Percentiles rank a stretch among this genome's conserved stretches.
These are phyloP conservation scores for Vachellia pachyceras DNA, from an alignment of 306 rosid genomes.

Conservation along the genomic window DNA sequence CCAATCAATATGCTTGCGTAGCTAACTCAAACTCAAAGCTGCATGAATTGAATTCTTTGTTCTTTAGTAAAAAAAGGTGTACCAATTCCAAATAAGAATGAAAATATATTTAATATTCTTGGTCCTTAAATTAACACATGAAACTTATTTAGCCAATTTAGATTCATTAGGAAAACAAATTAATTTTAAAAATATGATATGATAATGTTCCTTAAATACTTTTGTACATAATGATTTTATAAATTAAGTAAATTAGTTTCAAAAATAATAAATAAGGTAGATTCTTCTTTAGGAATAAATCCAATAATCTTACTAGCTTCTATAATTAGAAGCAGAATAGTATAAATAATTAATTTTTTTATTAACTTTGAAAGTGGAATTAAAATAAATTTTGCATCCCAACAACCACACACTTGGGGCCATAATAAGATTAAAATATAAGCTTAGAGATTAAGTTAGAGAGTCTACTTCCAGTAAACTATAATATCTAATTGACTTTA, in stretches of 20 bases:
- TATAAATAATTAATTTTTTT: too few species aligned
- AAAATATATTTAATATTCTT: neutral
- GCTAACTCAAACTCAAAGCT: neutral
- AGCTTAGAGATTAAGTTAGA: neutral
- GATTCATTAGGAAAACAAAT: too few species aligned
- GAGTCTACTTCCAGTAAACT: neutral
- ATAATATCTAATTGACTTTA: neutral
- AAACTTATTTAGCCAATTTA: too few species aligned
- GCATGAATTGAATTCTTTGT: neutral
- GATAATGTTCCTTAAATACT: too few species aligned
- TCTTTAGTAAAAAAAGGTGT: neutral
- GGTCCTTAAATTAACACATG: too few species aligned
- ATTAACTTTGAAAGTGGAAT: neutral
- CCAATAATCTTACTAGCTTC: too few species aligned
- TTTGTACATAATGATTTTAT: too few species aligned
- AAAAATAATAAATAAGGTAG: too few species aligned
- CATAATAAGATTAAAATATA: neutral
- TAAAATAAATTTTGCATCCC: slow-evolving; percentile 6
- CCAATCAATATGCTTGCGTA: neutral
- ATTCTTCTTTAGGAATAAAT: too few species aligned
- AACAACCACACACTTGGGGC: slow-evolving; percentile 10
- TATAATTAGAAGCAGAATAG: too few species aligned
- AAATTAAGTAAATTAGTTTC: too few species aligned
- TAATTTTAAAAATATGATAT: too few species aligned
- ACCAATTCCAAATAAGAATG: neutral